phyloP scores from a whole-genome alignment of 1,284 basidiomycete genomes.

The Rhodotorula glutinis region DNA sequence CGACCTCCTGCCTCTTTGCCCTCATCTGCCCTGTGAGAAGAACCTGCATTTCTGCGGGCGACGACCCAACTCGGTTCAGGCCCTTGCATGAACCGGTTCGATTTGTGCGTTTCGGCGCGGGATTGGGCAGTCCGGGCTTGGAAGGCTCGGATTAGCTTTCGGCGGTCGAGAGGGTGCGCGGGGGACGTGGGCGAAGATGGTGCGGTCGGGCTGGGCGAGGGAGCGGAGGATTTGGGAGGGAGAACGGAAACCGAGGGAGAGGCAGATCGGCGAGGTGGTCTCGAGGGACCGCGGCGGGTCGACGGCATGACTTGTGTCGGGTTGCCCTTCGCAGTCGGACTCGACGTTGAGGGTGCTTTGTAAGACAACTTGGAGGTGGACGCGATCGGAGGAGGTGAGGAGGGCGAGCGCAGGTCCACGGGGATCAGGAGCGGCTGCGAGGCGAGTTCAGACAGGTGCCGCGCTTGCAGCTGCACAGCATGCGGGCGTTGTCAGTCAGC shows the following conservation, averaged over 20 bases:
- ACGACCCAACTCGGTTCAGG: constrained; percentile 34
- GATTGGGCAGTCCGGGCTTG: background rate
- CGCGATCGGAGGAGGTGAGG: background rate
- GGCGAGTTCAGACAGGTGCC: constrained; percentile 10
- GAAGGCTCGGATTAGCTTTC: constrained; percentile 16
- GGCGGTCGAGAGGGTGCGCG: background rate
- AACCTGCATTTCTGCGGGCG: background rate
- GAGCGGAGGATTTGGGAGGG: background rate
- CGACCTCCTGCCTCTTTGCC: no score
- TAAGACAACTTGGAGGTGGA: no score
- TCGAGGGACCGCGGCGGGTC: background rate
- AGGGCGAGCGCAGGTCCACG: constrained; percentile 17
- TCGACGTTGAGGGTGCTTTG: background rate
- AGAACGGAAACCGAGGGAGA: background rate
- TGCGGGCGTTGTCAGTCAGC: background rate
- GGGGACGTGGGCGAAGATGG: background rate
- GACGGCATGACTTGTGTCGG: no score
- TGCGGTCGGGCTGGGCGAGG: background rate
- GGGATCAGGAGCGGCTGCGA: constrained; percentile 15
- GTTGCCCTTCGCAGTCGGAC: no score
- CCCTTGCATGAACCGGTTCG: constrained; percentile 32
- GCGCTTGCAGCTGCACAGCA: constrained; percentile 18
- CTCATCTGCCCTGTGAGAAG: no score
- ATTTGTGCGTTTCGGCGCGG: background rate
- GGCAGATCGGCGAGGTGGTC: background rate